Base-by-base conservation (phyloP, 2,329 filamentous ascomycete genomes). In the Thielaviopsis cerberus region DNA sequence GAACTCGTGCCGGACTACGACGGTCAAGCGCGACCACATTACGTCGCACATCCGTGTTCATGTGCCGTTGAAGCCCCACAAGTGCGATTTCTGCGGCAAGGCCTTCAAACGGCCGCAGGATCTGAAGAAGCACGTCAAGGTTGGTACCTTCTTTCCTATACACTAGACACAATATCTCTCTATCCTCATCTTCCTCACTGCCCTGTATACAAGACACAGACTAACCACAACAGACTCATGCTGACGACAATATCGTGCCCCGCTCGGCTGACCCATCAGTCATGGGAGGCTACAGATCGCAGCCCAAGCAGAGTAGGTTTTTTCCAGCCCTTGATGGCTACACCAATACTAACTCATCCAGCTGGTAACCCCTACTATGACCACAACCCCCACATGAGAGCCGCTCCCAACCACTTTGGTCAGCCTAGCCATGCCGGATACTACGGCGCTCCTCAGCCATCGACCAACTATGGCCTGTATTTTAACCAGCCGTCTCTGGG, bases 71-170 rank as follows among this genome's bases (percentile, higher is more conserved):
- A 98, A 98, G 78, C 92, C 92, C 64, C 92, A 98, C 76, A 97
- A 96, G 73, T 98, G 92, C 71, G 90, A 96, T 69, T 94, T 96
- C 73, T 98, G 92, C 69, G 88, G 88, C 69, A 98, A 98, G 76
- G 90, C 90, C 1, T 98, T 98, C 79, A 98, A 98, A 81, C 86
- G 92, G 34, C 92, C 92, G 1, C 92, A 98, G 74, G 92, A 98
- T 75, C 72, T 98, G 66, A 97, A 98, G 82, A 98, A 98, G 76
- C 92, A 98, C 70, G 89, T 97, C 72, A 98, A 97, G 75, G 77
- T 80, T 69, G 62, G 69, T 57, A 58, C 51, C n/a, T n/a, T n/a
- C n/a, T n/a, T n/a, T n/a, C n/a, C n/a, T n/a, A n/a, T n/a, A n/a
- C n/a, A n/a, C n/a, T n/a, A n/a, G n/a, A n/a, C n/a, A n/a, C n/a